Base-by-base conservation (phyloP, 768 basidiomycete species). In the Suillus subluteus region DNA sequence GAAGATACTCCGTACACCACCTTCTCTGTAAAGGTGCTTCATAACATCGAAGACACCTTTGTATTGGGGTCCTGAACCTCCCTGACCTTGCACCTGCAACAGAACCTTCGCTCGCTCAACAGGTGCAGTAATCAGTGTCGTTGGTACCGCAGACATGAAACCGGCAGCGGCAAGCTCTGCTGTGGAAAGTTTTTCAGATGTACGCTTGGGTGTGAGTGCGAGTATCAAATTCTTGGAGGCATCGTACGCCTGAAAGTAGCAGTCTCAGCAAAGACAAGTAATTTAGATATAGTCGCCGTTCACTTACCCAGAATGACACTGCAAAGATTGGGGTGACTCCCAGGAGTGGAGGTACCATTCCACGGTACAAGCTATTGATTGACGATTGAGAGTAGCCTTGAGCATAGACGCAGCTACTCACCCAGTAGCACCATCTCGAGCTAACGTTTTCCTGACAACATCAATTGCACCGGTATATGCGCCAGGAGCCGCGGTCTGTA, bases 301-400 rank as follows among this genome's bases (percentile, higher is more conserved):
- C 26, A 70, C 85, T 66, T 77, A 96, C 96, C 96, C 96, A 98
- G 83, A 99, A 99, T 4, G 95, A 97, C 38, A 99, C 82, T 4
- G 98, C 98, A 73, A 99, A 99, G 74, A 98, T 99, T 41, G 98
- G 98, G 6, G 98, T 99, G 37, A 99, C 95, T 37, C 97, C 95
- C 38, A 98, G 81, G 66, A 98, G 79, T 54, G 96, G 96, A 41
- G 96, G 96, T 4, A 96, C 91, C 80, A 98, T 95, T 43, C 95
- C 95, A 68, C 95, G 92, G 74, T 96, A 97, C 75, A 97, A 74
- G 37, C 94, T 96, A 62, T 46, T 65, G 23, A n/a, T 40, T 59
- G 54, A 40, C 5, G 32, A 41, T n/a, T 43, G 26, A 23, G 43
- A 52, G 40, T 70, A 21, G 74, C 62, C 26, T 23, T 8, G 26